Base-by-base conservation (phyloP, 202 grass and related monocot genomes). In the Bolboschoenoplectus hybrid region DNA sequence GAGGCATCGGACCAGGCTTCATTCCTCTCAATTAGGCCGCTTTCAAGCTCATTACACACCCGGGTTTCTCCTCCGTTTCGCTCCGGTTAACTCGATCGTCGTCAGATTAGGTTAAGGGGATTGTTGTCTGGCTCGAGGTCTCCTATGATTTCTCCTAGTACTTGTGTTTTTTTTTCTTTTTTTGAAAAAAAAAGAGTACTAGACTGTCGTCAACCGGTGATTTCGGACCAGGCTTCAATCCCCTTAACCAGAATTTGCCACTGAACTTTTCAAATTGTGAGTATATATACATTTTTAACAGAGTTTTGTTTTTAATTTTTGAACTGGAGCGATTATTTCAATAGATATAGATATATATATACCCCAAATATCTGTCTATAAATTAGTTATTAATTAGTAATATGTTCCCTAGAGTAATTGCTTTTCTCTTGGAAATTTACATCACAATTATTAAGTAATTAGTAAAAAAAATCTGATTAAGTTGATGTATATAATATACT, bases 211-310 rank as follows among this genome's bases (percentile, higher is more conserved):
- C 7, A 73, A 36, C 47, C 63, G 76, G 89, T 63, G 93, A 94
- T 74, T 74, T 95, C 90, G 96, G 93, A 98, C 96, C 96, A 98
- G 93, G 93, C 96, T 95, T 98, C 96, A 95, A 91, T 95, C 96
- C 96, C 89, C 76, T 86, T 90, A 95, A 95, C 96, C 91, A 39
- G 82, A 88, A 93, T 88, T 83, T 81, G 74, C 74, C 14, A 56
- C 64, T 76, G 34, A 53, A 74, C 86, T 85, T 67, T 51, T 61
- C 43, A 62, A 46, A 76, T 68, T 35, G 63, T 67, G 63, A 67
- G 39, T 83, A 61, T 51, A 16, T 32, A 41, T 52, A 26, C 26
- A 26, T 26, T 26, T 26, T 26, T 26, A 26, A 26, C 26, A 26
- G 26, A 26, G 26, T 26, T 26, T 26, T 26, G 26, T 26, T 26